phyloP scores from a whole-genome alignment of 2,329 filamentous ascomycete species.

The Aureobasidium sp. region DNA sequence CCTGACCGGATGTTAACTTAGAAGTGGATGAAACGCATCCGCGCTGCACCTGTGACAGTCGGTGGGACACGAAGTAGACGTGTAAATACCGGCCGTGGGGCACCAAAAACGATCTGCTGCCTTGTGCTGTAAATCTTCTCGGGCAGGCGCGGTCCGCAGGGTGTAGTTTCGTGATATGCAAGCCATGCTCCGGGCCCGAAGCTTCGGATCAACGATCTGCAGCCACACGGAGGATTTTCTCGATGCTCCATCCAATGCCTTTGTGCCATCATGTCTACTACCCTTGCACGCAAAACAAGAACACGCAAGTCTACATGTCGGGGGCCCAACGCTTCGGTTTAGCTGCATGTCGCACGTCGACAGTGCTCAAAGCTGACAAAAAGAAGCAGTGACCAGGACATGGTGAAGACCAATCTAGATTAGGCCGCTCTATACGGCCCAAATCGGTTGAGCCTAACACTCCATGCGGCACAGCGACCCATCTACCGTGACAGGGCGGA shows the following conservation, averaged over 20 bases:
- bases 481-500: not conserved
- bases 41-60: not conserved
- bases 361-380: not conserved
- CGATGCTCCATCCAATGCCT: not conserved
- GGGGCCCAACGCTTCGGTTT: not conserved
- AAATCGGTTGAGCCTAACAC: not conserved
- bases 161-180: constrained; percentile 12
- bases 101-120: constrained; percentile 1
- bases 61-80: not conserved
- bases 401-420: not conserved
- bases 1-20: not conserved
- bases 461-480: not conserved
- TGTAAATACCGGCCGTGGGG: not conserved
- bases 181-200: not conserved
- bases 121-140: constrained; percentile 1
- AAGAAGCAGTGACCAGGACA: not conserved
- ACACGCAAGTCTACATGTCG: not conserved
- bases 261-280: not conserved
- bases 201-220: not conserved
- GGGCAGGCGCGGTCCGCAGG: not conserved
- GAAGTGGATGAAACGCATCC: constrained; percentile 6
- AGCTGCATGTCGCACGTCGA: constrained; percentile 1
- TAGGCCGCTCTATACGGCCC: not conserved
- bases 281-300: not conserved
- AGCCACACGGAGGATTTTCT: constrained; percentile 2